phyloP scores from a whole-genome alignment of 1,139 yeast species.

The Geotrichum candidum region DNA sequence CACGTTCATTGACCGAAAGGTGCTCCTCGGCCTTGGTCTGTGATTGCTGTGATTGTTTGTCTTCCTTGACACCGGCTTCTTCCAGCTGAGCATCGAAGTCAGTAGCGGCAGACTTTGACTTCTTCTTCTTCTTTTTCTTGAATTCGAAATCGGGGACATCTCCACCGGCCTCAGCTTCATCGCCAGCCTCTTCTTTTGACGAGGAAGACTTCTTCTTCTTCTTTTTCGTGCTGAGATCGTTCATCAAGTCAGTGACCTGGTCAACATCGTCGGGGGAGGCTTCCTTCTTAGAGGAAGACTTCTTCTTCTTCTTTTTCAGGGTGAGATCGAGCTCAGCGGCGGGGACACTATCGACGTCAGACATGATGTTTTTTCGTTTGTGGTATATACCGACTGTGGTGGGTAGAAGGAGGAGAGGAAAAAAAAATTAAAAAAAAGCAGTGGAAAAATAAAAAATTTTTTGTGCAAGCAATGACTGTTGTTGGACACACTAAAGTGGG shows the following conservation, averaged over 20 bases:
- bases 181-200: conserved; percentile 29
- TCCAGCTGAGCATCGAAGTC: conserved; percentile 89
- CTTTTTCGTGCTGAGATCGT: conserved; percentile 47
- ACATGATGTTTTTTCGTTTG: conserved; percentile 7
- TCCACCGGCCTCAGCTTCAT: conserved; percentile 50
- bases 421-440: not conserved
- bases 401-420: not conserved
- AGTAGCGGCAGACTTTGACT: conserved; percentile 52
- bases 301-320: conserved; percentile 73
- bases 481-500: not conserved
- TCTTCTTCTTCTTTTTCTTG: conserved; percentile 79
- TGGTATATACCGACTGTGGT: not conserved
- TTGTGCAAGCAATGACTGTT: not conserved
- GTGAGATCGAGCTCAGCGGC: conserved; percentile 28
- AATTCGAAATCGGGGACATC: conserved; percentile 69
- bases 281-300: conserved; percentile 42
- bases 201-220: conserved; percentile 41
- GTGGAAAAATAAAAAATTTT: not conserved
- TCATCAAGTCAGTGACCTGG: conserved; percentile 39
- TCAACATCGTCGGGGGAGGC: conserved; percentile 38
- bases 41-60: conserved; percentile 34
- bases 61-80: conserved; percentile 75
- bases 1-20: conserved; percentile 29
- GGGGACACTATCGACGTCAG: conserved; percentile 14
- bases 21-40: conserved; percentile 28